Evolutionary conservation across 495 filamentous ascomycete genomes (phyloP).

Genomic region (Saxophila tyrrhenica): DNA sequence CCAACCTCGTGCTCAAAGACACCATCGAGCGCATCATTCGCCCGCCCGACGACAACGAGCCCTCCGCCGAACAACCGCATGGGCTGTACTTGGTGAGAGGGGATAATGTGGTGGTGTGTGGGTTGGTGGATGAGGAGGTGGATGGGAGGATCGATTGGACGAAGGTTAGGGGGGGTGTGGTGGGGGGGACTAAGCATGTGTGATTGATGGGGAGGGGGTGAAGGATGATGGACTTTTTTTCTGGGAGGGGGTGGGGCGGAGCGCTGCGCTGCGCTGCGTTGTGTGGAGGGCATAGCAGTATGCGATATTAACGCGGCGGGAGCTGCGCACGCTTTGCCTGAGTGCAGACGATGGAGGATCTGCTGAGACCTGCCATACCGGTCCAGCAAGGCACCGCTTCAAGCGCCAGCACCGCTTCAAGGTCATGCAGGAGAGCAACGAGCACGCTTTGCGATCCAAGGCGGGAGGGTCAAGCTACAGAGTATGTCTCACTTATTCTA

Average conservation of each 20-base stretch:
- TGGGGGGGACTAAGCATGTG: conserved; percentile 60
- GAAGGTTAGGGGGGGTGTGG: conserved; percentile 72
- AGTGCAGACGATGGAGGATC: no score
- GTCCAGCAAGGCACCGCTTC: no score
- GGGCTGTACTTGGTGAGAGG: conserved; percentile 88
- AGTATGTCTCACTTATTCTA: neutral
- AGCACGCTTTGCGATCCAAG: no score
- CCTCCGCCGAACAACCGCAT: conserved; percentile 67
- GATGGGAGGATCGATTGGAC: conserved; percentile 84
- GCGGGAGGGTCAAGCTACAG: neutral
- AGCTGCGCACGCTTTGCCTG: no score
- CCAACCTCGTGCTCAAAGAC: conserved; percentile 77
- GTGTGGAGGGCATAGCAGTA: no score
- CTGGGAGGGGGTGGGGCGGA: neutral
- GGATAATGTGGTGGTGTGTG: conserved; percentile 87
- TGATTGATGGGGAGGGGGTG: neutral
- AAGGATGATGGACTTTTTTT: no score
- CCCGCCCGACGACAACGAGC: conserved; percentile 66
- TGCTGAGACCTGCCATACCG: no score
- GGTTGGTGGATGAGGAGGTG: conserved; percentile 77
- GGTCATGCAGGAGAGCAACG: no score
- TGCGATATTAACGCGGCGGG: no score
- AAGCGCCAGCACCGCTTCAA: no score
- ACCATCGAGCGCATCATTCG: conserved; percentile 86
- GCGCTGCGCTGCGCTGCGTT: no score